Evolutionary conservation across 306 rosid genomes (phyloP).

Genomic region (Trifolium subterraneum): DNA sequence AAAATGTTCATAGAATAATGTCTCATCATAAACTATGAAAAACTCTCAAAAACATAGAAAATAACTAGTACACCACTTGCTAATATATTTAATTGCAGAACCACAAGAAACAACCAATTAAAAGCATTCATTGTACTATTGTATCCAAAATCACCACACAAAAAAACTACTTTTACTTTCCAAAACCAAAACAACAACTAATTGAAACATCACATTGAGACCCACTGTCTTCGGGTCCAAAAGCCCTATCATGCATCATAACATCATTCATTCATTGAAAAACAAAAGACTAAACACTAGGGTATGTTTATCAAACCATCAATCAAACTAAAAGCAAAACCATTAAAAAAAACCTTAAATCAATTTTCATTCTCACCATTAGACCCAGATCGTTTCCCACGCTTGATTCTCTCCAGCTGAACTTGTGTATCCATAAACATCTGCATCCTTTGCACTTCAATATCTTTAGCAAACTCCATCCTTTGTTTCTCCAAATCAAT

Average conservation of each 20-base stretch:
- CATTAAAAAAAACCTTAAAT: background rate
- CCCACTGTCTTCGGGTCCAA: conserved; percentile 33
- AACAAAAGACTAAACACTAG: conserved; percentile 20
- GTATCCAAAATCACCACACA: conserved; percentile 23
- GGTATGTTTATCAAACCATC: conserved; percentile 7
- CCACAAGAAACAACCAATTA: conserved; percentile 34
- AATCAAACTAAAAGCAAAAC: conserved; percentile 26
- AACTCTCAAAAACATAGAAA: conserved; percentile 41
- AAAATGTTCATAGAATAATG: conserved; percentile 39
- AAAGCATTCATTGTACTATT: conserved; percentile 22
- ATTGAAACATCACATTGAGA: conserved; percentile 34
- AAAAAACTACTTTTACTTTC: background rate
- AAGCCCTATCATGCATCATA: conserved; percentile 31
- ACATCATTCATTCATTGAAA: conserved; percentile 29
- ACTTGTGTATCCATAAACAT: conserved; percentile 94
- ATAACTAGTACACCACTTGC: conserved; percentile 28
- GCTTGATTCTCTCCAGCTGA: conserved; percentile 91
- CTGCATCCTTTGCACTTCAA: conserved; percentile 87
- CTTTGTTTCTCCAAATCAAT: conserved; percentile 94
- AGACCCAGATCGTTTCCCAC: conserved; percentile 75
- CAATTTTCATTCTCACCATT: conserved; percentile 59
- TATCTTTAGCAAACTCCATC: conserved; percentile 87
- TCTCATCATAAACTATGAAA: conserved; percentile 40
- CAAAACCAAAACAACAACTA: conserved; percentile 29
- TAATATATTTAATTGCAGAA: conserved; percentile 45